A percentile compares a stretch with the other conserved stretches of the same genome.
Conservation (phyloP, 2,329 filamentous ascomycete species). For the Alternaria sp. region DNA sequence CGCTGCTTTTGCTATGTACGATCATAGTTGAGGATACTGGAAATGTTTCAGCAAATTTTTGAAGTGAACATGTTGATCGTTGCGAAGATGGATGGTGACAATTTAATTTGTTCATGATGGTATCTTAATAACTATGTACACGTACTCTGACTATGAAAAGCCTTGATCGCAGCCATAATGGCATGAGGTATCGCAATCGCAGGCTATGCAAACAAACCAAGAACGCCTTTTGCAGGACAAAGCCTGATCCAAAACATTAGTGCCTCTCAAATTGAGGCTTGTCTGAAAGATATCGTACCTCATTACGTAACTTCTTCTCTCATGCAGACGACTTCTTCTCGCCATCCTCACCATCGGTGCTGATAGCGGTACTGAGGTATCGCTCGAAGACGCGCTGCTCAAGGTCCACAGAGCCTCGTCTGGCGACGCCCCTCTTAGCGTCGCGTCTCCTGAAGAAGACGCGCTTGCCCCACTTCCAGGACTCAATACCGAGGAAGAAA, state of each 20-base stretch:
- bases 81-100: not conserved
- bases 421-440: conserved; percentile 25
- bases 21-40: not conserved
- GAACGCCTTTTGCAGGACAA: conserved; percentile 18
- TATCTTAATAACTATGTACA: conserved; percentile 21
- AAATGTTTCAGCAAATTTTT: not conserved
- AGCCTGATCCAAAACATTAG: conserved; percentile 7
- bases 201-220: conserved; percentile 26
- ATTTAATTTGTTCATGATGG: not conserved
- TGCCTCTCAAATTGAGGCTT: not conserved
- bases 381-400: conserved; percentile 44
- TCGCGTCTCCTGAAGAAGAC: conserved; percentile 44
- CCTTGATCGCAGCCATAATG: conserved; percentile 20
- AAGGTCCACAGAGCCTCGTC: conserved; percentile 41
- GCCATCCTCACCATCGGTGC: conserved; percentile 36
- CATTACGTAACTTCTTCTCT: not conserved
- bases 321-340: conserved; percentile 35
- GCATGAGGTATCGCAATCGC: conserved; percentile 35
- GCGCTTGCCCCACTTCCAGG: conserved; percentile 73
- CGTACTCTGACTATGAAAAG: conserved; percentile 17
- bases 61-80: not conserved
- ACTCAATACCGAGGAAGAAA: conserved; percentile 71
- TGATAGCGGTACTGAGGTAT: conserved; percentile 44
- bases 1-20: not conserved
- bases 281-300: not conserved